phyloP scores from a whole-genome alignment of 208 protist species.

The Leptomonas seymouri region DNA sequence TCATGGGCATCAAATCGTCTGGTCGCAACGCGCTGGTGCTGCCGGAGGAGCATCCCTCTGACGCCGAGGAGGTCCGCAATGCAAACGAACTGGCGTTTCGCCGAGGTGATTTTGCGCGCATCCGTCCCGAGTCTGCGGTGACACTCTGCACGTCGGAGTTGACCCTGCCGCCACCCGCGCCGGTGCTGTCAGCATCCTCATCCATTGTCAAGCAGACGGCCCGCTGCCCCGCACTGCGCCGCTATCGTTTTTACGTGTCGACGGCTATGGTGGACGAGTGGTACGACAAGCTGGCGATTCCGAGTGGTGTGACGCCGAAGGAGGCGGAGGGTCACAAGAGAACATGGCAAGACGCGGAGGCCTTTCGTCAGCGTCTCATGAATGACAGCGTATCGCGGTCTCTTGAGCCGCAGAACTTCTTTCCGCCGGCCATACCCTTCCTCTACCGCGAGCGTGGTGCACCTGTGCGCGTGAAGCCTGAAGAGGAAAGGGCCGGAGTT shows the following conservation, averaged over 20 bases:
- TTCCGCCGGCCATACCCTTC: constrained; percentile 4
- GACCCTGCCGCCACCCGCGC: constrained; percentile 9
- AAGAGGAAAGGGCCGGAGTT: neutral
- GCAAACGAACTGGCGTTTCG: constrained; percentile 27
- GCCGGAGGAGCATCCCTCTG: neutral
- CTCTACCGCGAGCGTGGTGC: constrained; percentile 12
- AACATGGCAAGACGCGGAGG: constrained; percentile 6
- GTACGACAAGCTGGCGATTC: neutral
- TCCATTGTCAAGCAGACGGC: neutral
- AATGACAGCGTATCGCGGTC: neutral
- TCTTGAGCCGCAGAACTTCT: neutral
- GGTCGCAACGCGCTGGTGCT: neutral
- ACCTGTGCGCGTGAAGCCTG: neutral
- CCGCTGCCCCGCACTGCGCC: neutral
- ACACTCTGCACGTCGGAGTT: constrained; percentile 28
- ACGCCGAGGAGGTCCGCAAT: neutral
- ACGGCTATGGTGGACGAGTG: neutral
- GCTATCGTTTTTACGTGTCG: neutral
- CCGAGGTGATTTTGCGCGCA: constrained; percentile 1
- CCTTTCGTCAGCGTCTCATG: neutral
- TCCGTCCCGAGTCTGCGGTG: constrained; percentile 22
- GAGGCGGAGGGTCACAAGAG: neutral
- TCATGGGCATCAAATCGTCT: neutral
- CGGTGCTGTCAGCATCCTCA: neutral
- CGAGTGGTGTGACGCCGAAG: neutral